A percentile compares a stretch with the other conserved stretches of the same genome.
Conservation (phyloP, 164 flowering plant genomes). For the Vitis riparia region DNA sequence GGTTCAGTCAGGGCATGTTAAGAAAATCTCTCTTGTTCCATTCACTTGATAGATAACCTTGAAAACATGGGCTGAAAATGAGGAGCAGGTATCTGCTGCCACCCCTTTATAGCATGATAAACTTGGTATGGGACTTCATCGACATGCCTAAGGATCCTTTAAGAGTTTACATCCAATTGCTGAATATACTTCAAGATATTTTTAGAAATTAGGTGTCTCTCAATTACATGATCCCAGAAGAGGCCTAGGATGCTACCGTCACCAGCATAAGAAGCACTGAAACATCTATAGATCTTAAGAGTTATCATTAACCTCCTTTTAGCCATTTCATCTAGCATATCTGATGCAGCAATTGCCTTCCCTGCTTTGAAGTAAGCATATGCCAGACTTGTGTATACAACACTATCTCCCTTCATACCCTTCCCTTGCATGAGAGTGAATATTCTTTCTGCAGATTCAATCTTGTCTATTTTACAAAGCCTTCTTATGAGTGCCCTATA, state of each 20-base stretch:
- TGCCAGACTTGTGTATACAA: conserved; percentile 60
- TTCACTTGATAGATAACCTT: not conserved
- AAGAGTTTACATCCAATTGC: conserved; percentile 12
- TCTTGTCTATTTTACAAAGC: conserved; percentile 61
- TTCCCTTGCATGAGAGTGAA: conserved; percentile 55
- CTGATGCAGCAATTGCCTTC: conserved; percentile 38
- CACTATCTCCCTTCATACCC: conserved; percentile 65
- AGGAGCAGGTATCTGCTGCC: not conserved
- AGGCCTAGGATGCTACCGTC: conserved; percentile 31
- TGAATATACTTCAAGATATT: conserved; percentile 33
- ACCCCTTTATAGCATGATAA: not conserved
- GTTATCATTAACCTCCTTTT: conserved; percentile 60
- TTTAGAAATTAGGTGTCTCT: conserved; percentile 56
- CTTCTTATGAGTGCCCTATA: conserved; percentile 79
- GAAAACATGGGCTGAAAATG: not conserved
- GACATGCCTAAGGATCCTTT: not conserved
- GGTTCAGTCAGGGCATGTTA: not conserved
- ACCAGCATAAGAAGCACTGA: conserved; percentile 56
- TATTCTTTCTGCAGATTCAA: conserved; percentile 57
- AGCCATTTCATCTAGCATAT: conserved; percentile 65
- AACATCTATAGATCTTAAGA: conserved; percentile 50
- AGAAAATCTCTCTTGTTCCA: not conserved
- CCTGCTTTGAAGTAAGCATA: conserved; percentile 68
- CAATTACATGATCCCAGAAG: conserved; percentile 57
- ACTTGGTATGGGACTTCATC: not conserved